Evolutionary conservation across 2,329 filamentous ascomycete genomes (phyloP).

Genomic region (Penicillium capsulatum): DNA sequence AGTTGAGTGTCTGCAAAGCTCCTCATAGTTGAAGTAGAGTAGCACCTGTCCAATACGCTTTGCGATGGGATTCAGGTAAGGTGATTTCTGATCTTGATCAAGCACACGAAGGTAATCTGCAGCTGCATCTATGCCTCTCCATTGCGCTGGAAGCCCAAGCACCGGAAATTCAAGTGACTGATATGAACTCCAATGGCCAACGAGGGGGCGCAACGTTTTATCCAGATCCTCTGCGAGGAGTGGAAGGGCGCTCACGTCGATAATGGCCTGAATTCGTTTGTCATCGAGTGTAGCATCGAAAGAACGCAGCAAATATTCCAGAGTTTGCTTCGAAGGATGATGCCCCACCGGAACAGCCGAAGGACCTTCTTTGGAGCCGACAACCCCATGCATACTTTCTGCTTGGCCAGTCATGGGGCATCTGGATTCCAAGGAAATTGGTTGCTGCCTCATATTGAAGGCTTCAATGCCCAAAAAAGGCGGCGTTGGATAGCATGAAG

Average conservation of each 20-base stretch:
- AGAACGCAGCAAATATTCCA: neutral
- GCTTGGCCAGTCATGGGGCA: neutral
- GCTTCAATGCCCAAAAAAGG: neutral
- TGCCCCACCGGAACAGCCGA: neutral
- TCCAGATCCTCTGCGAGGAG: conserved; percentile 1
- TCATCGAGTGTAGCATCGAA: neutral
- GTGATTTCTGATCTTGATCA: conserved; percentile 9
- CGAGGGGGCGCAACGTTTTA: conserved; percentile 7
- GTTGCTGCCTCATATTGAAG: neutral
- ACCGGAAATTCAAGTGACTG: conserved; percentile 5
- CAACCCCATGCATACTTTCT: neutral
- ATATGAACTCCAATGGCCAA: conserved; percentile 6
- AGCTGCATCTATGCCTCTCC: conserved; percentile 8
- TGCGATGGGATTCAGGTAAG: conserved; percentile 6
- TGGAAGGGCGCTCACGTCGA: neutral
- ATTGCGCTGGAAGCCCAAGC: conserved; percentile 10
- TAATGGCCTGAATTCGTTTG: neutral
- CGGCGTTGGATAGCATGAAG: neutral
- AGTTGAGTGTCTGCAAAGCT: conserved; percentile 7
- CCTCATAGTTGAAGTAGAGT: conserved; percentile 11
- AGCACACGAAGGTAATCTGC: conserved; percentile 8
- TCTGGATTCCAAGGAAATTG: neutral
- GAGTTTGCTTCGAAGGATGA: neutral
- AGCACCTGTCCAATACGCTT: conserved; percentile 9
- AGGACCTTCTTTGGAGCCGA: neutral